Percentiles rank a stretch among this genome's conserved stretches.
Conservation (phyloP, 352 stramenopile genomes). For the Globisporangium cederbergense region DNA sequence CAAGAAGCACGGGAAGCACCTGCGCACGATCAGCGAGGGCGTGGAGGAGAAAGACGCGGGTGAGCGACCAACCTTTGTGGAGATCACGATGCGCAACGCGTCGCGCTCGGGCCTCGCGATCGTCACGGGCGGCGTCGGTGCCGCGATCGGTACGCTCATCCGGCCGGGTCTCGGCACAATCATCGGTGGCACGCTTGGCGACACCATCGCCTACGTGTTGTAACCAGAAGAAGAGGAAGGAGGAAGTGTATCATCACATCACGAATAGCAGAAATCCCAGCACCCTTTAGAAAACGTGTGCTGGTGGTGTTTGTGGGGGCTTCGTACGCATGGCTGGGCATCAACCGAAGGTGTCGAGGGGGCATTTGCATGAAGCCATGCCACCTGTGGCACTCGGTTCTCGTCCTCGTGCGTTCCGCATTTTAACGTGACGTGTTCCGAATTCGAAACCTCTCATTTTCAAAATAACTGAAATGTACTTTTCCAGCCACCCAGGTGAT, state of each 20-base stretch:
- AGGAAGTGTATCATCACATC: not conserved
- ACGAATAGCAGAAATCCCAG: not conserved
- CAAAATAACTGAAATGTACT: not conserved
- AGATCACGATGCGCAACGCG: constrained; percentile 54
- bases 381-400: too few relatives aligned
- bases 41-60: constrained; percentile 31
- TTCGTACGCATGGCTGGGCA: too few relatives aligned
- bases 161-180: constrained; percentile 74
- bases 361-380: too few relatives aligned
- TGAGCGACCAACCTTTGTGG: constrained; percentile 34
- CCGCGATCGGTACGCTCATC: constrained; percentile 65
- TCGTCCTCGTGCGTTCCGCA: not conserved
- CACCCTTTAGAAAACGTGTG: not conserved
- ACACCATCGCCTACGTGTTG: constrained; percentile 78
- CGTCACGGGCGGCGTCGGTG: constrained; percentile 64
- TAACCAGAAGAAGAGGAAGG: not conserved
- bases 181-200: constrained; percentile 70
- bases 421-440: not conserved
- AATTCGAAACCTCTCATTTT: not conserved
- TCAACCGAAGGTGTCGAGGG: too few relatives aligned
- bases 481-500: too few relatives aligned
- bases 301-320: not conserved
- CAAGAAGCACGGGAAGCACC: constrained; percentile 34
- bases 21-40: constrained; percentile 32
- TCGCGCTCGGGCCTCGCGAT: constrained; percentile 60